These are phyloP conservation scores for Dipteronia sinensis DNA, from an alignment of 345 rosid genomes.

Conservation along the genomic window DNA sequence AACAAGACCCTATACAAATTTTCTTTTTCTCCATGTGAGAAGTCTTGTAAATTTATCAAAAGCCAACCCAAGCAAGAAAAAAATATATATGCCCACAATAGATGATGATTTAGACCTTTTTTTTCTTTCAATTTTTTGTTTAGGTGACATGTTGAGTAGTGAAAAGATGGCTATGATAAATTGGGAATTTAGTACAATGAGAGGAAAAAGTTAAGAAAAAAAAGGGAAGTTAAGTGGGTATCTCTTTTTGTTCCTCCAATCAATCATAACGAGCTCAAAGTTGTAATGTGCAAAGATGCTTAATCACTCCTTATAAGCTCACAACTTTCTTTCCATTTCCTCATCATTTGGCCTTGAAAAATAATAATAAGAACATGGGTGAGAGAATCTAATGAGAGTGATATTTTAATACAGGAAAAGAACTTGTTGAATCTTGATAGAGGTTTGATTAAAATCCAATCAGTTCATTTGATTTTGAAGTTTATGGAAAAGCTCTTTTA, in stretches of 20 bases:
- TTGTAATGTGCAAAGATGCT: slow-evolving; percentile 6
- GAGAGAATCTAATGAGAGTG: slow-evolving; percentile 20
- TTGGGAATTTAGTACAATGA: background rate
- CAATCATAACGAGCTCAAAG: slow-evolving; percentile 10
- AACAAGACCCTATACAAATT: background rate
- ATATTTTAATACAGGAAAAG: background rate
- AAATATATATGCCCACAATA: background rate
- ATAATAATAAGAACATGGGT: background rate
- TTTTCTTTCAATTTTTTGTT: background rate
- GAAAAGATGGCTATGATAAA: background rate
- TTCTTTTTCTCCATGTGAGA: background rate
- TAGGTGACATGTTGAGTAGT: background rate
- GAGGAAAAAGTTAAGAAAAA: background rate
- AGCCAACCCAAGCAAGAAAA: background rate
- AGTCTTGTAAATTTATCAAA: background rate
- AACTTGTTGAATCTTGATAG: too few species aligned
- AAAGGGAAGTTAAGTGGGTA: slow-evolving; percentile 14
- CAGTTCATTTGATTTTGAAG: too few species aligned
- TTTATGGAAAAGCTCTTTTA: too few species aligned
- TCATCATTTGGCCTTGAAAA: background rate
- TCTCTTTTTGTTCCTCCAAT: slow-evolving; percentile 29
- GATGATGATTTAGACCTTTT: background rate
- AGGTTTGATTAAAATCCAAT: too few species aligned
- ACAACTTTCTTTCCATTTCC: slow-evolving; percentile 3
- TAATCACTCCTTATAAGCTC: background rate